A percentile compares a stretch with the other conserved stretches of the same genome.
These are phyloP conservation scores for Gaeumannomyces tritici DNA, from an alignment of 2,329 filamentous ascomycete genomes.

Conservation along the genomic window DNA sequence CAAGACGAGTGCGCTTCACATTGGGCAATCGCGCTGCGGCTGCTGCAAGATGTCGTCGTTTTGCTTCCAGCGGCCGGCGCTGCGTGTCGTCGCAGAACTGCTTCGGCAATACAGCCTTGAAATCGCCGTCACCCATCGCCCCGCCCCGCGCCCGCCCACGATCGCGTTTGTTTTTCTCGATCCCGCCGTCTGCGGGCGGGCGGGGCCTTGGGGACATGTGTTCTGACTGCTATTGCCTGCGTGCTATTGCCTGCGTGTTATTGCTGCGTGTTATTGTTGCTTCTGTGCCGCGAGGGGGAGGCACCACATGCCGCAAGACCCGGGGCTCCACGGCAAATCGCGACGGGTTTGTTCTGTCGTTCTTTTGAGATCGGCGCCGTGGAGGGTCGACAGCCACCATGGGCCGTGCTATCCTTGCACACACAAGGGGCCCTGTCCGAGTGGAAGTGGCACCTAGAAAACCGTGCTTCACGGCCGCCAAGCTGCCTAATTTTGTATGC, in stretches of 20 bases:
- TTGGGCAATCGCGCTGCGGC: not conserved
- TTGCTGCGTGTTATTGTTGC: too few species aligned
- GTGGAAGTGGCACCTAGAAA: not conserved
- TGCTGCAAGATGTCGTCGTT: constrained; percentile 3
- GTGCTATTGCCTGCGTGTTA: too few species aligned
- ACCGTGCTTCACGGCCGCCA: not conserved
- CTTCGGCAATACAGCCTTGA: not conserved
- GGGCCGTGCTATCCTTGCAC: not conserved
- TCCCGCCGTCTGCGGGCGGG: not conserved
- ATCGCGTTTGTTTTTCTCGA: not conserved
- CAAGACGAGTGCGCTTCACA: not conserved
- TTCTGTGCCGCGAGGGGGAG: not conserved
- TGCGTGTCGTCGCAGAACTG: not conserved
- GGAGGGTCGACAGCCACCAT: not conserved
- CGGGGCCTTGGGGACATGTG: not conserved
- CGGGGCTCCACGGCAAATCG: not conserved
- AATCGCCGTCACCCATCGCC: not conserved
- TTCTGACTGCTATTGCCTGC: too few species aligned
- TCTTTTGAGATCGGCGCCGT: not conserved
- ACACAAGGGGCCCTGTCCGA: not conserved
- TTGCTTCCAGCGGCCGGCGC: not conserved
- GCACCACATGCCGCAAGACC: not conserved
- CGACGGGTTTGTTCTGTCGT: not conserved
- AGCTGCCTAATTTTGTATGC: constrained; percentile 3
- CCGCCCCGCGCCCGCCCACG: too few species aligned